Conservation (phyloP, 495 filamentous ascomycete genomes). For the Aspergillus baeticus region DNA sequence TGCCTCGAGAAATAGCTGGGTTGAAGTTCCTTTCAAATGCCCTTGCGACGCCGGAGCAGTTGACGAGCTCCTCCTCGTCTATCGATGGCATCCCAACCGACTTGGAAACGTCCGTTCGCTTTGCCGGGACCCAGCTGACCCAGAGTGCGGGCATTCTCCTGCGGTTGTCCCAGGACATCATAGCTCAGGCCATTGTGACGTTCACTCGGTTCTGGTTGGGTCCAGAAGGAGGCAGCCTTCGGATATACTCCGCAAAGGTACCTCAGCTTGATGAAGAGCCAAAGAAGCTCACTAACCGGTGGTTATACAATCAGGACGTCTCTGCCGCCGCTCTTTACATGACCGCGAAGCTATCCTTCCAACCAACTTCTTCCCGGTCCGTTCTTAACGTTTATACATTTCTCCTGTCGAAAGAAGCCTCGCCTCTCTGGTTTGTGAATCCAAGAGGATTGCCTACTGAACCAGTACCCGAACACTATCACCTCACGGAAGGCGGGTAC, state of each 20-base stretch:
- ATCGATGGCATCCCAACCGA: constrained; percentile 72
- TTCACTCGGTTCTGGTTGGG: constrained; percentile 85
- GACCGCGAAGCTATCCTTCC: constrained; percentile 77
- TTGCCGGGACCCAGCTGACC: constrained; percentile 66
- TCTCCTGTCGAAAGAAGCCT: constrained; percentile 64
- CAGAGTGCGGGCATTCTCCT: constrained; percentile 87
- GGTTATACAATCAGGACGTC: constrained; percentile 55
- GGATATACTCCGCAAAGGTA: constrained; percentile 56
- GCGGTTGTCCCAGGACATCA: constrained; percentile 81
- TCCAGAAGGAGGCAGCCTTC: constrained; percentile 60
- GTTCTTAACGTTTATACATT: constrained; percentile 82
- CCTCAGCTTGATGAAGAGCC: background rate
- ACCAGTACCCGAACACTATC: constrained; percentile 58
- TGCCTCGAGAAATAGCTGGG: constrained; percentile 21
- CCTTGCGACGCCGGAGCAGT: constrained; percentile 78
- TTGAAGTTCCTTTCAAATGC: constrained; percentile 73
- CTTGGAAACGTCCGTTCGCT: constrained; percentile 65
- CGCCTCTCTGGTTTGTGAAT: constrained; percentile 54
- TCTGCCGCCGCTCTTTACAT: constrained; percentile 83
- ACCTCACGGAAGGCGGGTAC: constrained; percentile 73
- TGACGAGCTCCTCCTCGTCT: constrained; percentile 65
- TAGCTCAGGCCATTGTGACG: constrained; percentile 84
- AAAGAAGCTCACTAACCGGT: background rate
- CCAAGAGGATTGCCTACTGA: constrained; percentile 29
- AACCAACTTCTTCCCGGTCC: constrained; percentile 72